phyloP scores from a whole-genome alignment of 768 basidiomycete species.

The Lentinula sp. region DNA sequence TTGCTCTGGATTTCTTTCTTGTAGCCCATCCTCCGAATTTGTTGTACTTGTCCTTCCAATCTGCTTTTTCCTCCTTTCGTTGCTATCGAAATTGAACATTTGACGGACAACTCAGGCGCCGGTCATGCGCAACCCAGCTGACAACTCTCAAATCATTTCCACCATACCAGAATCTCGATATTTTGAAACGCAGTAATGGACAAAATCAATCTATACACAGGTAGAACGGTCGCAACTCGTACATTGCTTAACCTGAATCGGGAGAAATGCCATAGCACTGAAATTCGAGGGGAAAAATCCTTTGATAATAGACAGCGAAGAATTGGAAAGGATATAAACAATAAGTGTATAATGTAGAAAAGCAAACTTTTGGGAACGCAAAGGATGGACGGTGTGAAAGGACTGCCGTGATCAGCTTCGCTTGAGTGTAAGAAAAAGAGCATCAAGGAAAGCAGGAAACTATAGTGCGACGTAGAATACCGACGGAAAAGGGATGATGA shows the following conservation, averaged over 20 bases:
- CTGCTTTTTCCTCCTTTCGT: background rate
- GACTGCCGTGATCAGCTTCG: background rate
- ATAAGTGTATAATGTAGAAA: conserved; percentile 6
- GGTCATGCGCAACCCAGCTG: too few species aligned
- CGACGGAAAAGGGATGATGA: background rate
- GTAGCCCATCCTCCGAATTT: background rate
- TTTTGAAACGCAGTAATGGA: background rate
- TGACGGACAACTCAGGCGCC: too few species aligned
- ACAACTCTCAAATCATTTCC: background rate
- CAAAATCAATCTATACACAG: background rate
- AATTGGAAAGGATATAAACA: conserved; percentile 7
- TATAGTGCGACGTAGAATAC: background rate
- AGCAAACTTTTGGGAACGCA: background rate
- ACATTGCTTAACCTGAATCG: background rate
- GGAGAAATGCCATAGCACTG: background rate
- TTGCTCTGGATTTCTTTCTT: background rate
- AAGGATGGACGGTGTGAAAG: background rate
- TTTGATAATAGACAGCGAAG: conserved; percentile 2
- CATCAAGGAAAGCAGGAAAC: background rate
- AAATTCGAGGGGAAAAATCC: background rate
- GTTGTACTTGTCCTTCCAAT: background rate
- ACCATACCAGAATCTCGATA: background rate
- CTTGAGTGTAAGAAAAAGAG: background rate
- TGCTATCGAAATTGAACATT: background rate
- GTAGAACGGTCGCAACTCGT: background rate